Percentiles rank a stretch among this genome's conserved stretches.
phyloP scores from a whole-genome alignment of 225 moss, liverwort and hornwort genomes.

The Thuidium tamariscinum region DNA sequence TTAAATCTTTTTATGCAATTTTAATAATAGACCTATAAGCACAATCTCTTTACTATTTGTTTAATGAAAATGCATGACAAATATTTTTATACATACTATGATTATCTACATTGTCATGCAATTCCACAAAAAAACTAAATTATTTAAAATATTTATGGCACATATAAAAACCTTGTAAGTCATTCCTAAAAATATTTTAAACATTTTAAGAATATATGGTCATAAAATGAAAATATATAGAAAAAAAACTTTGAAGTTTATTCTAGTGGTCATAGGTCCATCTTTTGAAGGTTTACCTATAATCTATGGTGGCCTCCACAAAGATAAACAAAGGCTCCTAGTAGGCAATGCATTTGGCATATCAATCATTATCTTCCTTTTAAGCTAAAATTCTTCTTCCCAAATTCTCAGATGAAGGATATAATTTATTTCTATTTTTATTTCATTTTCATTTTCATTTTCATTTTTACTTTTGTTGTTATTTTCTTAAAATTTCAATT shows the following conservation, averaged over 20 bases:
- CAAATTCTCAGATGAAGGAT: no score
- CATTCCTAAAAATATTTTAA: neutral
- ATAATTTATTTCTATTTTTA: no score
- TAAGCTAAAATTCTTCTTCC: no score
- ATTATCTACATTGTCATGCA: neutral
- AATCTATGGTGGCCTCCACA: fast-evolving
- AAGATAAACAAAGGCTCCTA: fast-evolving
- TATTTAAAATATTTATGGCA: fast-evolving
- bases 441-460: no score
- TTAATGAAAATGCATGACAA: fast-evolving
- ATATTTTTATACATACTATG: neutral
- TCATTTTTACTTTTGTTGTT: no score
- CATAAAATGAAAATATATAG: neutral
- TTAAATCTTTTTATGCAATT: neutral
- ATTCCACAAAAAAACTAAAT: no score
- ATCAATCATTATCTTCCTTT: no score
- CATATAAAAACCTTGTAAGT: no score
- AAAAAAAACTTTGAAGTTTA: neutral
- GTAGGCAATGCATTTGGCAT: no score
- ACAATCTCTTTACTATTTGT: fast-evolving
- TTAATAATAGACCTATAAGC: fast-evolving
- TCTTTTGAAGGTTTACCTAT: fast-evolving
- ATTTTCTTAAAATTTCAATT: no score
- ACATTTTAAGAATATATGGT: fast-evolving
- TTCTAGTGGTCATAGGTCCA: fast-evolving